Evolutionary conservation across 2,329 filamentous ascomycete genomes (phyloP).

Genomic region (Fusarium sp.): DNA sequence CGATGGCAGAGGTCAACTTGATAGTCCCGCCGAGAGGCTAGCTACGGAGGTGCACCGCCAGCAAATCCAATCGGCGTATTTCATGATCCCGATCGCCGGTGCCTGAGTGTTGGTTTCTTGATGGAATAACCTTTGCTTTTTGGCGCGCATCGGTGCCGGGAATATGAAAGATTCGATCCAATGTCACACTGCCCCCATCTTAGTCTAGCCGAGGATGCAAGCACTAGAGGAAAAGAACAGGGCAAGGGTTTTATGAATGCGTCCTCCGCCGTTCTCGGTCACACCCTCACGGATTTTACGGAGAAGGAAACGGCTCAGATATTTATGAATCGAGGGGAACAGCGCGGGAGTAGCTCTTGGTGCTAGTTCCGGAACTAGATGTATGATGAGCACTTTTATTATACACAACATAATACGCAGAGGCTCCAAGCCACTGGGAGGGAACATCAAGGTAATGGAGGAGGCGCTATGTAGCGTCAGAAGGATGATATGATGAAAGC

Average conservation of each 20-base stretch:
- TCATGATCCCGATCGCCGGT: background rate
- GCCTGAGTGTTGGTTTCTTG: background rate
- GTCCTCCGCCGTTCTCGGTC: background rate
- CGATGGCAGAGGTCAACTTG: background rate
- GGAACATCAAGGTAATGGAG: background rate
- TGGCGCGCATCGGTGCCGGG: background rate
- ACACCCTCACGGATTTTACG: background rate
- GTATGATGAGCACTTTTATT: conserved; percentile 3
- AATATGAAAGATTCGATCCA: background rate
- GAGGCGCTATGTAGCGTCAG: background rate
- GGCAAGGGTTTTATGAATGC: background rate
- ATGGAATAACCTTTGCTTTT: conserved; percentile 1
- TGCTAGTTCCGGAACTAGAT: background rate
- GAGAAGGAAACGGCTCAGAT: background rate
- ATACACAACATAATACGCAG: background rate
- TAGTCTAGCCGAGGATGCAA: conserved; percentile 21
- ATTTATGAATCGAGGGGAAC: background rate
- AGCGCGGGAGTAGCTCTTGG: background rate
- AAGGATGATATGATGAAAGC: background rate
- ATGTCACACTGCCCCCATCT: conserved; percentile 1
- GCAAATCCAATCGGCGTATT: background rate
- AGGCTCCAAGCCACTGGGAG: background rate
- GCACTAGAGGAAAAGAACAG: background rate
- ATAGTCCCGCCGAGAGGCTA: background rate
- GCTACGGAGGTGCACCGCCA: background rate